Evolutionary conservation across 805 yeast genomes (phyloP).

Genomic region (Lachancea thermotolerans): DNA sequence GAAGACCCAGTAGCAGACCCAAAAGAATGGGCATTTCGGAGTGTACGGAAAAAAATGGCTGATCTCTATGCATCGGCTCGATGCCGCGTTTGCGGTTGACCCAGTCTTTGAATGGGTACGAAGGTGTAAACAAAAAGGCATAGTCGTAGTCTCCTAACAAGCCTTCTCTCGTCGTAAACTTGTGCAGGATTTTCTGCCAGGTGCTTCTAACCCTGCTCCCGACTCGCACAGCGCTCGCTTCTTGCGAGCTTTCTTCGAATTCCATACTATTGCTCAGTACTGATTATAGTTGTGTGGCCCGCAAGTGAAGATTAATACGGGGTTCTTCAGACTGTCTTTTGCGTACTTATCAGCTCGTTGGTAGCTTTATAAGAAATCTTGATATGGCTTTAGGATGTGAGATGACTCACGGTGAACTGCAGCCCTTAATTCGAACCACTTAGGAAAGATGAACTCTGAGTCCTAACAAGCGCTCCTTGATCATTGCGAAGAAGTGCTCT

Average conservation of each 20-base stretch:
- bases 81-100: conserved; percentile 28
- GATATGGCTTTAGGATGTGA: no score
- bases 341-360: no score
- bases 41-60: conserved; percentile 79
- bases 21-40: conserved; percentile 75
- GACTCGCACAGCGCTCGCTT: conserved; percentile 1
- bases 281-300: no score
- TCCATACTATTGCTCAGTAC: conserved; percentile 1
- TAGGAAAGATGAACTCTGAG: no score
- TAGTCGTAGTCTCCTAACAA: conserved; percentile 85
- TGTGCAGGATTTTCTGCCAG: conserved; percentile 22
- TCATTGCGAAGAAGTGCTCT: no score
- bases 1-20: conserved; percentile 75
- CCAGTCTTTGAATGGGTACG: conserved; percentile 51
- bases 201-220: conserved; percentile 2
- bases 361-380: no score
- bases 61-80: conserved; percentile 38
- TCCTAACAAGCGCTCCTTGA: no score
- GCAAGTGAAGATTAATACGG: not conserved
- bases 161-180: conserved; percentile 71
- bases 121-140: conserved; percentile 70
- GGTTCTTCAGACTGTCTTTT: no score
- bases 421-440: no score
- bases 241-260: conserved; percentile 1
- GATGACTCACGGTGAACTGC: no score